A percentile compares a stretch with the other conserved stretches of the same genome.
Conservation (phyloP, 1,284 basidiomycete genomes). For the Cerioporus squamosus region DNA sequence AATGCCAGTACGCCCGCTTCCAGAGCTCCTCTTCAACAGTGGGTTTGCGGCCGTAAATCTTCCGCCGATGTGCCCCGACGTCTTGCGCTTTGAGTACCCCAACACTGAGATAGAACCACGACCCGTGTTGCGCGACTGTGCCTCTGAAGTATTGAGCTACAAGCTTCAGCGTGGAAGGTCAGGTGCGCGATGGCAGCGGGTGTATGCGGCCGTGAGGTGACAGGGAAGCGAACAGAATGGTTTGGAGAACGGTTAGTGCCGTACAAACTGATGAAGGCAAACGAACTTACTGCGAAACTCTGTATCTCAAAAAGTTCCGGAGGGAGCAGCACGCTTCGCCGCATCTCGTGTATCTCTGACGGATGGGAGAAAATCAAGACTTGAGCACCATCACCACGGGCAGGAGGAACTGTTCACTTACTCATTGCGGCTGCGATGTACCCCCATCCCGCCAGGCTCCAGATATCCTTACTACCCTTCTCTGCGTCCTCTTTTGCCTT, state of each 20-base stretch:
- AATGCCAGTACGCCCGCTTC: slow-evolving; percentile 57
- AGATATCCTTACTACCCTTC: slow-evolving; percentile 15
- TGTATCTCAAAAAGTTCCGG: slow-evolving; percentile 38
- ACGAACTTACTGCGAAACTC: slow-evolving; percentile 33
- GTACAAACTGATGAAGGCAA: neutral
- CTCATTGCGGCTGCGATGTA: slow-evolving; percentile 28
- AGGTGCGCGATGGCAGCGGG: neutral
- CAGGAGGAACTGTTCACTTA: slow-evolving; percentile 8
- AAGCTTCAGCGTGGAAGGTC: slow-evolving; percentile 17
- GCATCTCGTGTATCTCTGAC: slow-evolving; percentile 27
- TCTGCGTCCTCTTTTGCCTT: slow-evolving; percentile 37
- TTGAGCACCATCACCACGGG: neutral
- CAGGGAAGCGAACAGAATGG: neutral
- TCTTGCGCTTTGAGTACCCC: slow-evolving; percentile 52
- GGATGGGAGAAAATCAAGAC: neutral
- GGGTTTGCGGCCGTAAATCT: slow-evolving; percentile 35
- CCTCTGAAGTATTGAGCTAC: slow-evolving; percentile 39
- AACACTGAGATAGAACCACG: slow-evolving; percentile 49
- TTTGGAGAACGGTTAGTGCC: neutral
- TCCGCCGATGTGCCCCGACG: slow-evolving; percentile 47
- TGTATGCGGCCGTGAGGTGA: neutral
- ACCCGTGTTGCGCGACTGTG: slow-evolving; percentile 34
- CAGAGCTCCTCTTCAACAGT: slow-evolving; percentile 50
- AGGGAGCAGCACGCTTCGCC: slow-evolving; percentile 28
- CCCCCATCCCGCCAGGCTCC: slow-evolving; percentile 30